These are phyloP conservation scores for Knoxdaviesia proteae DNA, from an alignment of 2,329 filamentous ascomycete genomes.

Conservation along the genomic window DNA sequence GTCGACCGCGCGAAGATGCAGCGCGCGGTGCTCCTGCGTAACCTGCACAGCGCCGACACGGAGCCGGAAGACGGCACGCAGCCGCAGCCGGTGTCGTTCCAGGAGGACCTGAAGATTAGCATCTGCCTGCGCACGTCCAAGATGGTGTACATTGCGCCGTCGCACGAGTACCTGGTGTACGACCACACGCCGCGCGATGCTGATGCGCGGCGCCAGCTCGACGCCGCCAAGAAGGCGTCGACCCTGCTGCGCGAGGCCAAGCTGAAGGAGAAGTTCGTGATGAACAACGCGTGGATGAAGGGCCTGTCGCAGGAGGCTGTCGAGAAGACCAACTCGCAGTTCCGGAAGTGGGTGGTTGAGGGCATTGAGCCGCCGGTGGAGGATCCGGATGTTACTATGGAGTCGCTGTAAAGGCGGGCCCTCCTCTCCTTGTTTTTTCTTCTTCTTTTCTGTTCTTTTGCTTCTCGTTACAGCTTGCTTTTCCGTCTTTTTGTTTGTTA, in stretches of 20 bases:
- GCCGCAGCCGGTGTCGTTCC: constrained; percentile 37
- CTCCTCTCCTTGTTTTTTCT: constrained; percentile 4
- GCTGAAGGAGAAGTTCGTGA: constrained; percentile 61
- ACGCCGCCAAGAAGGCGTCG: constrained; percentile 29
- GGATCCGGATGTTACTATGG: constrained; percentile 13
- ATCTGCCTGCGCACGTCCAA: constrained; percentile 63
- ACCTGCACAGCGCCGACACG: constrained; percentile 40
- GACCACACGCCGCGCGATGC: constrained; percentile 46
- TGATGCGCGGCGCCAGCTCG: constrained; percentile 35
- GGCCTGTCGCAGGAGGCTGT: constrained; percentile 59
- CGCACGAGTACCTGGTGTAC: constrained; percentile 51
- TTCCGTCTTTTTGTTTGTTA: background rate
- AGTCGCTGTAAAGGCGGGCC: constrained; percentile 1
- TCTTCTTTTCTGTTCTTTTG: background rate
- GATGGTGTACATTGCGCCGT: constrained; percentile 53
- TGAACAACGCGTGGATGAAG: constrained; percentile 62
- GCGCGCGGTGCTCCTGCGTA: constrained; percentile 50
- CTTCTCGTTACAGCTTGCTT: no score
- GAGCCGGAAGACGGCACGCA: constrained; percentile 41
- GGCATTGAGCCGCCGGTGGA: constrained; percentile 18
- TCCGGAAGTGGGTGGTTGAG: constrained; percentile 30
- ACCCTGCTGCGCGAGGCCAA: constrained; percentile 46
- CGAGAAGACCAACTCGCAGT: constrained; percentile 51
- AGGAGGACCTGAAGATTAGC: constrained; percentile 49
- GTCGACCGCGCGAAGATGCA: constrained; percentile 43